A percentile compares a stretch with the other conserved stretches of the same genome.
These are phyloP conservation scores for Aquilaria yunnanensis DNA, from an alignment of 345 rosid genomes.

Conservation along the genomic window DNA sequence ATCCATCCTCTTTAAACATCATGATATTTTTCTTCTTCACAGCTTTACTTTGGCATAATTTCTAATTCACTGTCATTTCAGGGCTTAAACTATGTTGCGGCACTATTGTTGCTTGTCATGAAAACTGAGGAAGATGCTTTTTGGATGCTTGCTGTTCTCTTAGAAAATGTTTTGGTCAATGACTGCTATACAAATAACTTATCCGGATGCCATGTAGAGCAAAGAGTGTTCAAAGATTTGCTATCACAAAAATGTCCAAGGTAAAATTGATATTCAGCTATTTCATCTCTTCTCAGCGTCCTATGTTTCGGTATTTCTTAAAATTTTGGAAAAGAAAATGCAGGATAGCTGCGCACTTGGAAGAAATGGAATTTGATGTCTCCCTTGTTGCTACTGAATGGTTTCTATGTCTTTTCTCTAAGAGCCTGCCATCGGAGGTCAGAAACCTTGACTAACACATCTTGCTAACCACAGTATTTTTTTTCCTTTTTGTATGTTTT, in stretches of 20 bases:
- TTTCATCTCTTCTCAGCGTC: background rate
- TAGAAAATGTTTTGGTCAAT: constrained; percentile 90
- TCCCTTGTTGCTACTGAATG: constrained; percentile 99
- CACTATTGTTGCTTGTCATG: constrained; percentile 90
- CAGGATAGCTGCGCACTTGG: constrained; percentile 93
- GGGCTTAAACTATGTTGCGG: constrained; percentile 98
- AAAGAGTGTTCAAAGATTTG: constrained; percentile 93
- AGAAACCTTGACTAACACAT: constrained; percentile 5
- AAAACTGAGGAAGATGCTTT: constrained; percentile 99
- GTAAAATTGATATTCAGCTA: constrained; percentile 24
- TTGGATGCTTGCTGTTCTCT: constrained; percentile 97
- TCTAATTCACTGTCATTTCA: constrained; percentile 14
- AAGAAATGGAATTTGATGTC: constrained; percentile 86
- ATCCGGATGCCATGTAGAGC: constrained; percentile 98
- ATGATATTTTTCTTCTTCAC: too few relatives aligned
- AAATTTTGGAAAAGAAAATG: constrained; percentile 13
- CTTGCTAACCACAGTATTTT: background rate
- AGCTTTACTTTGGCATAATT: too few relatives aligned
- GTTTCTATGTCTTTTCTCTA: constrained; percentile 98
- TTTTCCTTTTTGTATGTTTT: background rate
- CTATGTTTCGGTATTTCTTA: background rate
- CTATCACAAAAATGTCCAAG: constrained; percentile 82
- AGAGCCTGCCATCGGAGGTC: constrained; percentile 99
- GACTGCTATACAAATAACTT: constrained; percentile 93
- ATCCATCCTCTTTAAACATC: too few relatives aligned